A percentile compares a stretch with the other conserved stretches of the same genome.
phyloP scores from a whole-genome alignment of 441 rosid genomes.

The Croton laevigatus region DNA sequence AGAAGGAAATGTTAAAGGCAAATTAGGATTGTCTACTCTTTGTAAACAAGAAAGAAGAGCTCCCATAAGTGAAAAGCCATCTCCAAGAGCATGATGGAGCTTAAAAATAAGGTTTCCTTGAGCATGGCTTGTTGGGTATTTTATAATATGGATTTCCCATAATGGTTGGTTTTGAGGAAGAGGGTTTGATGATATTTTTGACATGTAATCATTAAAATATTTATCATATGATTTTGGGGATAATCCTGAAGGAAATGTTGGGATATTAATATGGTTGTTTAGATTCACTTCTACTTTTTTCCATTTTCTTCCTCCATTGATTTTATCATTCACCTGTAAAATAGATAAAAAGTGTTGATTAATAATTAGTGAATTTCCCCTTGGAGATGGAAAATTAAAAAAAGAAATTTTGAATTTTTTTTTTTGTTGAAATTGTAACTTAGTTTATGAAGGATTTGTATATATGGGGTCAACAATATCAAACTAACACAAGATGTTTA shows the following conservation, averaged over 20 bases:
- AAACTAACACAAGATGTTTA: no score
- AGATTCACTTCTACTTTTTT: constrained; percentile 40
- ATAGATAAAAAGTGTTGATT: neutral
- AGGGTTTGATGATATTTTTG: constrained; percentile 28
- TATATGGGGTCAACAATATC: no score
- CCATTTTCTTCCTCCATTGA: constrained; percentile 36
- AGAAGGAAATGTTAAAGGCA: constrained; percentile 41
- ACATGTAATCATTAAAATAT: constrained; percentile 28
- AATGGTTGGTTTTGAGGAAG: constrained; percentile 40
- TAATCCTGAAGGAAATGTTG: constrained; percentile 29
- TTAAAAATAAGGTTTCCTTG: constrained; percentile 44
- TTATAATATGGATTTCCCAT: constrained; percentile 46
- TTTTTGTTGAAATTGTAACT: no score
- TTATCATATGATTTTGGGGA: constrained; percentile 34
- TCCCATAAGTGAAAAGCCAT: constrained; percentile 53
- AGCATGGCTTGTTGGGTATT: constrained; percentile 40
- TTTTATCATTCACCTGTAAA: constrained; percentile 33
- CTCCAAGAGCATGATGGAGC: constrained; percentile 50
- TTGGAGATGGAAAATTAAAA: no score
- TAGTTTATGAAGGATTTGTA: no score
- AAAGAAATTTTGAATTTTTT: no score
- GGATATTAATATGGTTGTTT: constrained; percentile 34
- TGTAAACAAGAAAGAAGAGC: constrained; percentile 49
- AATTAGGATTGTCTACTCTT: constrained; percentile 39
- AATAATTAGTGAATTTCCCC: no score